Evolutionary conservation across 495 filamentous ascomycete genomes (phyloP).

Genomic region (Penicillium ochrochloron): DNA sequence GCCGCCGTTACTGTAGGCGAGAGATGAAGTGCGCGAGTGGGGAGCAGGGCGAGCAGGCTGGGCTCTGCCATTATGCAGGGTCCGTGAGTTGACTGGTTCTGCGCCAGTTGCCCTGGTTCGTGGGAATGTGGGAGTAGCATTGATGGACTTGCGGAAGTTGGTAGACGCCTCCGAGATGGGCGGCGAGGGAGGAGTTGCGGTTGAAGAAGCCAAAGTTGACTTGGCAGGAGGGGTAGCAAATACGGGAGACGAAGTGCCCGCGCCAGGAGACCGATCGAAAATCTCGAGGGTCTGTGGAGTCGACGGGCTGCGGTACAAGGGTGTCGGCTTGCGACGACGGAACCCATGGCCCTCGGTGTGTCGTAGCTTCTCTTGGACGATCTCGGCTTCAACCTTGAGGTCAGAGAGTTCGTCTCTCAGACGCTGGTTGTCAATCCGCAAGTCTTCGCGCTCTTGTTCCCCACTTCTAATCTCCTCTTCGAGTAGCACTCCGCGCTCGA

Average conservation of each 20-base stretch:
- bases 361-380: constrained; percentile 87
- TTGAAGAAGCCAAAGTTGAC: constrained; percentile 73
- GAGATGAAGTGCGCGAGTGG: constrained; percentile 59
- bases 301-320: constrained; percentile 48
- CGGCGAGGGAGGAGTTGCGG: constrained; percentile 72
- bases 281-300: constrained; percentile 58
- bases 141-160: constrained; percentile 49
- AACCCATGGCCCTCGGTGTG: constrained; percentile 61
- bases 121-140: constrained; percentile 50
- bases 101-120: constrained; percentile 43
- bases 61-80: constrained; percentile 51
- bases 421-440: constrained; percentile 88
- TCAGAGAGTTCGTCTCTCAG: constrained; percentile 89
- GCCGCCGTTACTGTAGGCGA: constrained; percentile 48
- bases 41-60: constrained; percentile 37
- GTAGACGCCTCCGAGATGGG: constrained; percentile 58
- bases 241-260: constrained; percentile 73
- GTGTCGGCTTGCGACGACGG: constrained; percentile 57
- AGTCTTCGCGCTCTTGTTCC: constrained; percentile 84
- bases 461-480: constrained; percentile 91
- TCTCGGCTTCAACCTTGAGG: constrained; percentile 92
- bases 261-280: constrained; percentile 60
- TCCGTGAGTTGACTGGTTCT: constrained; percentile 41
- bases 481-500: constrained; percentile 88
- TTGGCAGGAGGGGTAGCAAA: constrained; percentile 74